Percentiles rank a stretch among this genome's conserved stretches.
Evolutionary conservation across 345 rosid species (phyloP).

Genomic region (Viola odorata): DNA sequence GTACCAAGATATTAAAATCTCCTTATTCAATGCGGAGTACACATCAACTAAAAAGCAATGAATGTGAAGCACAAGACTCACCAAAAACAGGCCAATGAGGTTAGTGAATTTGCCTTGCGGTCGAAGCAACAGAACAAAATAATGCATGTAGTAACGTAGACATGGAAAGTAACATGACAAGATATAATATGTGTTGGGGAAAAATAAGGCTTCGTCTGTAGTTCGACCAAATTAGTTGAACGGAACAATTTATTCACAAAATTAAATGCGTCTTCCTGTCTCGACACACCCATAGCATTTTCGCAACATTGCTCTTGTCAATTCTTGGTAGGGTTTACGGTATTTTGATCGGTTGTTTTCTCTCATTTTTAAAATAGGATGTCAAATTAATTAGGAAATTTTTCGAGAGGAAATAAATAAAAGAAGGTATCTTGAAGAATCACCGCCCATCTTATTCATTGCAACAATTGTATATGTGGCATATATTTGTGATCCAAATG

Average conservation of each 20-base stretch:
- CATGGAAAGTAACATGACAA: background rate
- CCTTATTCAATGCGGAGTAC: background rate
- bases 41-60: background rate
- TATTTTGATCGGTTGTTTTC: constrained; percentile 5
- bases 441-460: background rate
- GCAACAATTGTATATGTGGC: too few relatives aligned
- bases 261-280: constrained; percentile 10
- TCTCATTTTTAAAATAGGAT: background rate
- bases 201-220: too few relatives aligned
- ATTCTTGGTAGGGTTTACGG: background rate
- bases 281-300: background rate
- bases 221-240: background rate
- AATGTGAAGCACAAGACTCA: background rate
- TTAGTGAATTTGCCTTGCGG: background rate
- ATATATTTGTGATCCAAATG: too few relatives aligned
- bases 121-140: background rate
- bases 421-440: background rate
- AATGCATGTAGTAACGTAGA: background rate
- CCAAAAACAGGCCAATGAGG: background rate
- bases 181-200: background rate
- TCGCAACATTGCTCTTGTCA: constrained; percentile 6
- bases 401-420: background rate
- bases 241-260: background rate
- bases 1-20: background rate
- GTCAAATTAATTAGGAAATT: background rate